phyloP scores from a whole-genome alignment of 2,329 filamentous ascomycete genomes.

The Periconia sp. region DNA sequence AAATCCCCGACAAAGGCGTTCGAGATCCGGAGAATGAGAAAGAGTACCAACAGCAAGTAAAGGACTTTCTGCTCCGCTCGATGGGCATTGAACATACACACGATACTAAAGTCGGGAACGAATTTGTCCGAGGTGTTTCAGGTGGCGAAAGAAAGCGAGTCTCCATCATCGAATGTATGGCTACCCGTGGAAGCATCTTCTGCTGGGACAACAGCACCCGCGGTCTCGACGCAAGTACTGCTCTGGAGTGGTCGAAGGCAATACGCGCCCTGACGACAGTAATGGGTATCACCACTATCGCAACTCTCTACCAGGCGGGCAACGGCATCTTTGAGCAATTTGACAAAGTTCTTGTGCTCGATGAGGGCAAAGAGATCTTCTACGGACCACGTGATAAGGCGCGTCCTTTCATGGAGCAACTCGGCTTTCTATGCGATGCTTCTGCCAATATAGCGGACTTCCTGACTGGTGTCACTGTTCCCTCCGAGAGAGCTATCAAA shows the following conservation, averaged over 20 bases:
- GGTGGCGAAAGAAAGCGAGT: conserved; percentile 74
- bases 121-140: conserved; percentile 69
- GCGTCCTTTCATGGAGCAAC: conserved; percentile 68
- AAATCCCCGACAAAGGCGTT: conserved; percentile 61
- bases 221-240: conserved; percentile 47
- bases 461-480: conserved; percentile 71
- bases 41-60: conserved; percentile 55
- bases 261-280: conserved; percentile 58
- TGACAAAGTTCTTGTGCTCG: conserved; percentile 75
- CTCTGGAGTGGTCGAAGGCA: conserved; percentile 62
- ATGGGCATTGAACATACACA: conserved; percentile 58
- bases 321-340: conserved; percentile 65
- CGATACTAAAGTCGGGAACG: conserved; percentile 72
- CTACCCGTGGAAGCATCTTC: conserved; percentile 63
- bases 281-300: conserved; percentile 56
- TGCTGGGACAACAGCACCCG: conserved; percentile 54
- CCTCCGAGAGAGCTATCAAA: conserved; percentile 50
- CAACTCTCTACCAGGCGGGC: conserved; percentile 62
- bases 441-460: conserved; percentile 74
- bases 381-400: conserved; percentile 68
- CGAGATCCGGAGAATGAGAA: conserved; percentile 50
- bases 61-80: conserved; percentile 60
- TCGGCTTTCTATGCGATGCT: conserved; percentile 62
- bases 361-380: conserved; percentile 78
- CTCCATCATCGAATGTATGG: conserved; percentile 69